Evolutionary conservation across 2,329 filamentous ascomycete genomes (phyloP), one percentile per base, ranked within the genome.

Genomic region (Colletotrichum sp.): DNA sequence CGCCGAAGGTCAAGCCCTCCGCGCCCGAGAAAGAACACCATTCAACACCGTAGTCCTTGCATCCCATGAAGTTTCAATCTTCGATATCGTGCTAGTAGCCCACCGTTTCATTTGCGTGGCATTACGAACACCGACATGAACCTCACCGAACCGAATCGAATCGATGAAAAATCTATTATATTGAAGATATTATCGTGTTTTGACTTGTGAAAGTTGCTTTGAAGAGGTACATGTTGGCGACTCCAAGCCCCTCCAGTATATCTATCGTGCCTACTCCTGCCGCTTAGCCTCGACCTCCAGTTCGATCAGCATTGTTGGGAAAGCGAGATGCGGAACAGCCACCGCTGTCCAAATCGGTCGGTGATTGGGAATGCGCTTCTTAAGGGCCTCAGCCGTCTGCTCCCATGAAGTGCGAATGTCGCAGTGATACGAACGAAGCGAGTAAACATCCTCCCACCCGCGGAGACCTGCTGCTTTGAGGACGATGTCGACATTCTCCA

Each of bases 391-490:
- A 8, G 10, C 48, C 4, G 58, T 43, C 8, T 52, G 43, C 24
- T 64, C 52, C 28, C 64, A 71, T 3, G 78, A 79, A 6, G 73
- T 58, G 2, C 75, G 71, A 3, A 81, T 79, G 5, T 81, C 77
- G 34, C 73, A 73, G 18, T 80, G 79, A 16, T 80, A 81, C 3
- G 79, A 77, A 5, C 80, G 76, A 9, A 81, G n/a, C 16, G 76
- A 78, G 28, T 79, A 80, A 2, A 81, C 80, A n/a, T 81, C 80
- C 9, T 81, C 80, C 80, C 80, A 80, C 0, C 80, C 80, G 1
- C 77, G 74, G 1, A 81, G 74, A 6, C 80, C 80, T 3, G 72
- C 77, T 1, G 78, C 70, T 36, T 80, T 71, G 18, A 81, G 79
- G 21, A 81, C 77, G 5, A 69, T 12, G 34, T 81, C 79, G 2